Conservation (phyloP, 306 rosid genomes). For the Oxytropis ochrocephala region DNA sequence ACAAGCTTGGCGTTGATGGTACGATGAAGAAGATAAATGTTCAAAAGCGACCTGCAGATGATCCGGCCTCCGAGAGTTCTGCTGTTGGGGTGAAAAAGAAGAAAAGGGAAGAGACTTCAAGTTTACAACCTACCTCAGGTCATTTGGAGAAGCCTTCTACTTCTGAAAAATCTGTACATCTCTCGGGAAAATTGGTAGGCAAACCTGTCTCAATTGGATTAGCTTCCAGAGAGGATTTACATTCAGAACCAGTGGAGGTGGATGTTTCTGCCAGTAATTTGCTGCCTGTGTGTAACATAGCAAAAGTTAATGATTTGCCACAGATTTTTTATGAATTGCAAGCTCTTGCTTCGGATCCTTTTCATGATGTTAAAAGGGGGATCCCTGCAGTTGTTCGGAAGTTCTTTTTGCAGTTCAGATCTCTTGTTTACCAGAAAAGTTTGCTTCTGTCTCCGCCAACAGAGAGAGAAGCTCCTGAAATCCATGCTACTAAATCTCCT, state of each 20-base stretch:
- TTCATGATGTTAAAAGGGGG: constrained; percentile 48
- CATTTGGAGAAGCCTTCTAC: constrained; percentile 33
- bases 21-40: constrained; percentile 47
- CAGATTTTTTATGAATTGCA: constrained; percentile 65
- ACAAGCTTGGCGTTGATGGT: constrained; percentile 26
- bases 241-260: constrained; percentile 26
- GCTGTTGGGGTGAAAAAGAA: constrained; percentile 44
- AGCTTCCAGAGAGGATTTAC: constrained; percentile 36
- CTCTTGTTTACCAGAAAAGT: constrained; percentile 83
- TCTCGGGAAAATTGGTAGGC: constrained; percentile 28
- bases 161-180: constrained; percentile 31
- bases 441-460: constrained; percentile 47
- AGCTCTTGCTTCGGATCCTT: constrained; percentile 81
- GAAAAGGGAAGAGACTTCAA: constrained; percentile 42
- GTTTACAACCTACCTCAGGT: constrained; percentile 30
- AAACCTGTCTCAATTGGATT: constrained; percentile 31
- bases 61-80: constrained; percentile 31
- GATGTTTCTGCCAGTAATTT: constrained; percentile 24
- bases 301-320: constrained; percentile 39
- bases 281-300: constrained; percentile 13
- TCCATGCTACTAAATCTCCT: constrained; percentile 31
- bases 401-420: constrained; percentile 78
- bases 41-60: constrained; percentile 48
- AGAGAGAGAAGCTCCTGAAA: constrained; percentile 52
- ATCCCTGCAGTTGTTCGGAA: constrained; percentile 39